phyloP scores from a whole-genome alignment of 2,329 filamentous ascomycete species.

The Teratosphaeria viscida region DNA sequence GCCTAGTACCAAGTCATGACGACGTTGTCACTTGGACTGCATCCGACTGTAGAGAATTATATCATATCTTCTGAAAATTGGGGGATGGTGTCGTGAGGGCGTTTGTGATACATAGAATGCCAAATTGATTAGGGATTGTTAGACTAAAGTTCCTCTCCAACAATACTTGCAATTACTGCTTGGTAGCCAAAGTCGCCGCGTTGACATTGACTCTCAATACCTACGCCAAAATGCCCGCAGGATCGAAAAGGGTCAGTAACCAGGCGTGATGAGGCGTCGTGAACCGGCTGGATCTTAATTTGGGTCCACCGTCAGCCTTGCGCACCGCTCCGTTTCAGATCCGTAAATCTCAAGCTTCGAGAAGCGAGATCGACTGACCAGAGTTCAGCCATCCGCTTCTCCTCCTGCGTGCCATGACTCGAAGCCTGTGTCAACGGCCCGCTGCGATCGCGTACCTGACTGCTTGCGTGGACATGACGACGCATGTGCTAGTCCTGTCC shows the following conservation, averaged over 20 bases:
- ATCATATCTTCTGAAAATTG: background rate
- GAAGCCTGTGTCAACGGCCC: background rate
- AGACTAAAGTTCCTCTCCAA: background rate
- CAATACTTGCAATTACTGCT: too few species aligned
- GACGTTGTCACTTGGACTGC: background rate
- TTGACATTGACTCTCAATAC: background rate
- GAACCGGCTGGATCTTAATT: background rate
- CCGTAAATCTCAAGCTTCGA: background rate
- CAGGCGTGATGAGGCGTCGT: background rate
- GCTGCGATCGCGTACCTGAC: background rate
- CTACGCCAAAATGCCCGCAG: background rate
- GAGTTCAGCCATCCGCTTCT: background rate
- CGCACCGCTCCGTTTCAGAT: background rate
- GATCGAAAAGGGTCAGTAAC: background rate
- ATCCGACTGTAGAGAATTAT: background rate
- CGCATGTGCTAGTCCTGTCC: background rate
- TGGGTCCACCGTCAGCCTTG: background rate
- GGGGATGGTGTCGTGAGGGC: background rate
- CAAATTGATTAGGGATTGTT: background rate
- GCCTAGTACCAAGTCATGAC: background rate
- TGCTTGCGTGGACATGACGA: background rate
- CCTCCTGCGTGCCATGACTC: background rate
- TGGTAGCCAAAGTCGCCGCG: background rate
- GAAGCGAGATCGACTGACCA: background rate
- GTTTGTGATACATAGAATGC: background rate